Conservation (phyloP, 2,329 filamentous ascomycete genomes). For the Botrytis cinerea region DNA sequence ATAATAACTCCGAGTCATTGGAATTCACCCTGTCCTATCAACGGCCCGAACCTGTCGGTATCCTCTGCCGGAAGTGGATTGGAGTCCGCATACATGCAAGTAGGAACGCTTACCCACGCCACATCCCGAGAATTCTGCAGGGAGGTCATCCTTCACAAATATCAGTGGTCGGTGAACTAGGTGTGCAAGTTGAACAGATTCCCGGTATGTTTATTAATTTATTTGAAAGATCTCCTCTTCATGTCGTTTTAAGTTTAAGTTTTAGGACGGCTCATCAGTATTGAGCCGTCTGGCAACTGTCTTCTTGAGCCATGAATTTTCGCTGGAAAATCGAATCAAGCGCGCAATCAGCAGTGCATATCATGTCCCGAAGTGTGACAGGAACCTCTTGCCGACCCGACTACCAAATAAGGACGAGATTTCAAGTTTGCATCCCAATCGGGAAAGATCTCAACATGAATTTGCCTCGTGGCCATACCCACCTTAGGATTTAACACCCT, state of each 20-base stretch:
- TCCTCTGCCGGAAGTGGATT: conserved; percentile 27
- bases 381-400: conserved; percentile 13
- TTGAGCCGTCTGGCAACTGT: conserved; percentile 30
- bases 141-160: conserved; percentile 23
- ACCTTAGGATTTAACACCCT: conserved; percentile 17
- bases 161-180: conserved; percentile 25
- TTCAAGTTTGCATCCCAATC: conserved; percentile 22
- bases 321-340: conserved; percentile 21
- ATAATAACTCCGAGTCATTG: conserved; percentile 28
- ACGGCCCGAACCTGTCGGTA: conserved; percentile 38
- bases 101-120: conserved; percentile 36
- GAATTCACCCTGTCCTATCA: conserved; percentile 33
- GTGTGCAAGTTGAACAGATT: conserved; percentile 29
- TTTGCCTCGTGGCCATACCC: conserved; percentile 24
- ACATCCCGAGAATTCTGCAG: conserved; percentile 33
- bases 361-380: conserved; percentile 32
- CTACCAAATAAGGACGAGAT: conserved; percentile 10
- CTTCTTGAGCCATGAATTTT: background rate
- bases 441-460: conserved; percentile 21
- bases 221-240: conserved; percentile 32
- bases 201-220: conserved; percentile 40
- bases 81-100: conserved; percentile 38
- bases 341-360: conserved; percentile 35
- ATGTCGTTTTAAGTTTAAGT: conserved; percentile 22
- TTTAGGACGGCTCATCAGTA: conserved; percentile 35